Evolutionary conservation across 2,329 filamentous ascomycete species (phyloP).

Genomic region (Botrytis pseudocinerea): DNA sequence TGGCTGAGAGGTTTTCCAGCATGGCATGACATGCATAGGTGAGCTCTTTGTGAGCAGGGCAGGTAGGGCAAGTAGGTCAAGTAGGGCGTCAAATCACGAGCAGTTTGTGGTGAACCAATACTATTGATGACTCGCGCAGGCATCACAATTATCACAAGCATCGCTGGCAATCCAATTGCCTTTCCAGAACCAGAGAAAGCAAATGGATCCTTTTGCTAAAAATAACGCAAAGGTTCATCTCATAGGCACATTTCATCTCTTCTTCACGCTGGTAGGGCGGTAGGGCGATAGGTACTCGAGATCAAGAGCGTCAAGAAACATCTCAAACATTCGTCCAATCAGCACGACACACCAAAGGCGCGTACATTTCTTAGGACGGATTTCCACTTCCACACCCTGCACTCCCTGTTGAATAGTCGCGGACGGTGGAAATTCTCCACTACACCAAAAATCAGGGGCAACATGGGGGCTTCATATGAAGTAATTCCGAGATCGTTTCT

Average conservation of each 20-base stretch:
- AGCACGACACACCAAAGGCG: neutral
- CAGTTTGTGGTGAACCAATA: neutral
- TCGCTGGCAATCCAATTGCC: neutral
- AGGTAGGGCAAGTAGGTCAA: neutral
- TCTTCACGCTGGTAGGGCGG: neutral
- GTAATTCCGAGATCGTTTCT: neutral
- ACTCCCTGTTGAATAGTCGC: neutral
- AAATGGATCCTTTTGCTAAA: neutral
- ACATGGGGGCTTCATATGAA: neutral
- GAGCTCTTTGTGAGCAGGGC: neutral
- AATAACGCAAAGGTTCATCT: neutral
- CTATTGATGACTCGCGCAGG: neutral
- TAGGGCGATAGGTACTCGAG: neutral
- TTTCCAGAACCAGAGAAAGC: neutral
- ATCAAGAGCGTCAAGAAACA: neutral
- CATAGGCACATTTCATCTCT: neutral
- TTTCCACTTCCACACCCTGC: neutral
- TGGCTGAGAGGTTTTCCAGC: neutral
- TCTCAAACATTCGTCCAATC: neutral
- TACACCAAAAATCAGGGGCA: neutral
- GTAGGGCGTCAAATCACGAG: slow-evolving; percentile 9
- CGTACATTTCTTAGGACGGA: neutral
- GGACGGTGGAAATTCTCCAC: neutral
- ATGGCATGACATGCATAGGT: neutral
- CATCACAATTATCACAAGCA: neutral